Base-by-base conservation (phyloP, 1,139 yeast species). In the Hyphopichia wangnamkhiaoensis region DNA sequence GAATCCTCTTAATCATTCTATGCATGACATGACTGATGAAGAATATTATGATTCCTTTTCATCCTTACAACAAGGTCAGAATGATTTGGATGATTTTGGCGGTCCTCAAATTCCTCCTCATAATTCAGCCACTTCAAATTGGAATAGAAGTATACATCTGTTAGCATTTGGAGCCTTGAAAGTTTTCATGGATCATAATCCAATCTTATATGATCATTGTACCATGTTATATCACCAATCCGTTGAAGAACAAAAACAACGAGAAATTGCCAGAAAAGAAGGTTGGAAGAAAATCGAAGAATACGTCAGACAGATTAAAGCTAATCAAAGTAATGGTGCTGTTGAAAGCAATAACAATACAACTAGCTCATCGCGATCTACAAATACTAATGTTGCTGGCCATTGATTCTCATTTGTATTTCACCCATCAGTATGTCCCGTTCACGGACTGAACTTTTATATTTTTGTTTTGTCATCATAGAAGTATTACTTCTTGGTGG, bases 121-220 rank as follows among this genome's bases (percentile, higher is more conserved):
- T 48, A 71, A 72, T 47, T 70, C 74, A 30, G 77, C 77, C 29
- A 72, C 77, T 10, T 68, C 74, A 28, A 71, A 65, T 45, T 93
- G 98, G 98, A 93, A 93, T 61, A 79, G 95, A 52, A 89, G 95
- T 36, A 91, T 93, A 35, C 95, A 93, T 53, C 82, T 89, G 41
- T 80, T 93, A 72, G 93, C 96, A 3, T 90, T 81, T 64, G 88
- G 88, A 41, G 96, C 98, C 0, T 74, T 93, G 53, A 90, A 91
- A 60, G 86, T 89, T 43, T 91, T 94, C 55, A 82, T 91, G 86
- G 98, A 93, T 56, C 87, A 94, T 42, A 91, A 90, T 59, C 95
- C 96, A 13, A 82, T 84, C 8, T 71, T 93, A 33, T 94, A 89
- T 61, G 97, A 91, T 58, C 94, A 90, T 58, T 93, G 98, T 59